Evolutionary conservation across 345 rosid species (phyloP).

Genomic region (Fremontodendron californicum): DNA sequence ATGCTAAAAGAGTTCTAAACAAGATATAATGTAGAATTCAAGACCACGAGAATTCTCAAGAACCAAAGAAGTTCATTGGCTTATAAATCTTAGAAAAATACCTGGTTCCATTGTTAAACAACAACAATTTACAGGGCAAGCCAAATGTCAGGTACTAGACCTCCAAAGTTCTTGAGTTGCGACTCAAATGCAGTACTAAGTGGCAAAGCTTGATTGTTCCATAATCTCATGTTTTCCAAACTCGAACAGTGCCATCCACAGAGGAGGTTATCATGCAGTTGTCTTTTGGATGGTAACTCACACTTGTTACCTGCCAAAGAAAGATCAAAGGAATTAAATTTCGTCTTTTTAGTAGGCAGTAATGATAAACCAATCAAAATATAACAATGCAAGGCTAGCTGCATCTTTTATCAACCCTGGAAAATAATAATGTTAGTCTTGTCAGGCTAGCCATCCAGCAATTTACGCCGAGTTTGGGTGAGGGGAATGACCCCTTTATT

Average conservation of each 20-base stretch:
- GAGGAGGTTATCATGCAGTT: slow-evolving; percentile 77
- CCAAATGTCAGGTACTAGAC: background rate
- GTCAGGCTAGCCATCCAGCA: too few relatives aligned
- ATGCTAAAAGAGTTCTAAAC: background rate
- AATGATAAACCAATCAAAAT: too few relatives aligned
- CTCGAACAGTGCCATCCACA: slow-evolving; percentile 76
- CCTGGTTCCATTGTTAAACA: too few relatives aligned
- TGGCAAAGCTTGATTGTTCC: background rate
- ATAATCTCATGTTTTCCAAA: slow-evolving; percentile 64
- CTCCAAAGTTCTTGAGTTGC: background rate
- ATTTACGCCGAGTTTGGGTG: too few relatives aligned
- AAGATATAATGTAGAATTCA: background rate
- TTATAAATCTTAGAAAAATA: too few relatives aligned
- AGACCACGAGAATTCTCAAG: background rate
- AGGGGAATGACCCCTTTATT: too few relatives aligned
- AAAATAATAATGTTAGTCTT: too few relatives aligned
- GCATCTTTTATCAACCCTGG: too few relatives aligned
- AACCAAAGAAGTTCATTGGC: background rate
- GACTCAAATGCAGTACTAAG: too few relatives aligned
- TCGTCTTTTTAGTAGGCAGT: background rate
- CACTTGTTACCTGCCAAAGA: slow-evolving; percentile 69
- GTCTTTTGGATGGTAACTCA: slow-evolving; percentile 87
- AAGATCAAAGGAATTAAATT: background rate
- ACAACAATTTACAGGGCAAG: background rate
- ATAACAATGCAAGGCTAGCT: too few relatives aligned